phyloP scores from a whole-genome alignment of 1,284 basidiomycete species.

The Cryptococcus amylolentus region DNA sequence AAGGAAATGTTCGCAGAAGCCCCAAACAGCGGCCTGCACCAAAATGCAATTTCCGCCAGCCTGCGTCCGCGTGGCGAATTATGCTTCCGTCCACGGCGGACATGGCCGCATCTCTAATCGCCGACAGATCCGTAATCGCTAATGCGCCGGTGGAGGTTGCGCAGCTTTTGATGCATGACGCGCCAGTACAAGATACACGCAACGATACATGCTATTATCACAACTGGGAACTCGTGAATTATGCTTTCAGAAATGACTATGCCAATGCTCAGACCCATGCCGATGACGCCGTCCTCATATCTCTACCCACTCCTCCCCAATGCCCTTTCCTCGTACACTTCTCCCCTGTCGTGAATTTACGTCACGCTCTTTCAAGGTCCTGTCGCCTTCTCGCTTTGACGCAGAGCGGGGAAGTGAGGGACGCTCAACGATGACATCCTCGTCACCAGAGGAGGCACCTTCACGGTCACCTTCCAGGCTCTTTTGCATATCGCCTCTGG shows the following conservation, averaged over 20 bases:
- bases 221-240: no score
- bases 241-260: no score
- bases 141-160: no score
- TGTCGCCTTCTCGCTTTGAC: background rate
- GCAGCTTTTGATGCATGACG: no score
- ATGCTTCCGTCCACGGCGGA: background rate
- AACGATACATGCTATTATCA: no score
- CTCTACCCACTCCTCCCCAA: no score
- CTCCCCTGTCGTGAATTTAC: conserved; percentile 1
- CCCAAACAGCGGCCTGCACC: background rate
- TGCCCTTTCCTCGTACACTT: no score
- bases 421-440: conserved; percentile 9
- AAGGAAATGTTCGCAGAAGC: conserved; percentile 2
- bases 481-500: background rate
- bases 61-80: background rate
- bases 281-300: no score
- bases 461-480: conserved; percentile 2
- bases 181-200: no score
- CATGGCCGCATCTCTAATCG: background rate
- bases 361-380: conserved; percentile 10
- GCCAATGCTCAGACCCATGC: no score
- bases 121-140: background rate
- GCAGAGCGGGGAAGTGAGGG: background rate
- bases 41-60: background rate
- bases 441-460: conserved; percentile 17